Evolutionary conservation across 805 yeast genomes (phyloP).

Genomic region (Pichia ethanolica): DNA sequence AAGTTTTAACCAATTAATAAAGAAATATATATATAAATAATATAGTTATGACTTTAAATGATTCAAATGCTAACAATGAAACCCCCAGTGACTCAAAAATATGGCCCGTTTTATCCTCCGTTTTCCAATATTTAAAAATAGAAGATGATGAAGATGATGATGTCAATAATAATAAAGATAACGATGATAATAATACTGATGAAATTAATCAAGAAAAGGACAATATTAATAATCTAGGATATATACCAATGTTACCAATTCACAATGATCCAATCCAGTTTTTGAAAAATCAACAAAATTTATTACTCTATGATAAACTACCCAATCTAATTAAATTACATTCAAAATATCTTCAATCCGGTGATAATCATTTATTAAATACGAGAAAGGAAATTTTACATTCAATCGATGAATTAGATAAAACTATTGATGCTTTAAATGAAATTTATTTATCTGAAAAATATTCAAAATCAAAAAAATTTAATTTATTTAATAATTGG

Average conservation of each 20-base stretch:
- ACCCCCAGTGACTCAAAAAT: too few species aligned
- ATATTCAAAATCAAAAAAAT: slow-evolving; percentile 11
- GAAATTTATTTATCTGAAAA: slow-evolving; percentile 39
- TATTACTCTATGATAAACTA: slow-evolving; percentile 19
- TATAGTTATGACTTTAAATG: too few species aligned
- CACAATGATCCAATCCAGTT: slow-evolving; percentile 27
- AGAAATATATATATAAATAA: too few species aligned
- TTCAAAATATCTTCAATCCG: slow-evolving; percentile 23
- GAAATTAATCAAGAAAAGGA: too few species aligned
- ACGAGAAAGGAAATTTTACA: slow-evolving; percentile 26
- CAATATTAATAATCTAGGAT: neutral
- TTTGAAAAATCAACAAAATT: slow-evolving; percentile 25
- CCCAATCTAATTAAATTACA: slow-evolving; percentile 22
- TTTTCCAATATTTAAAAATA: too few species aligned
- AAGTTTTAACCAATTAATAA: too few species aligned
- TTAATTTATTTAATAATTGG: slow-evolving; percentile 30
- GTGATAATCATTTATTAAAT: slow-evolving; percentile 28
- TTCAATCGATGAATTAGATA: slow-evolving; percentile 31
- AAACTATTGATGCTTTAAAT: slow-evolving; percentile 35
- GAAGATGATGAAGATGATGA: too few species aligned
- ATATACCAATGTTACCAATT: neutral
- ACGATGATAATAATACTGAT: neutral
- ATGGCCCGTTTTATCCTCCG: too few species aligned
- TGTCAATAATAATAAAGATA: too few species aligned
- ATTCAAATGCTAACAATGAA: too few species aligned